Evolutionary conservation across 2,329 filamentous ascomycete genomes (phyloP).

Genomic region (Xylaria sp.): DNA sequence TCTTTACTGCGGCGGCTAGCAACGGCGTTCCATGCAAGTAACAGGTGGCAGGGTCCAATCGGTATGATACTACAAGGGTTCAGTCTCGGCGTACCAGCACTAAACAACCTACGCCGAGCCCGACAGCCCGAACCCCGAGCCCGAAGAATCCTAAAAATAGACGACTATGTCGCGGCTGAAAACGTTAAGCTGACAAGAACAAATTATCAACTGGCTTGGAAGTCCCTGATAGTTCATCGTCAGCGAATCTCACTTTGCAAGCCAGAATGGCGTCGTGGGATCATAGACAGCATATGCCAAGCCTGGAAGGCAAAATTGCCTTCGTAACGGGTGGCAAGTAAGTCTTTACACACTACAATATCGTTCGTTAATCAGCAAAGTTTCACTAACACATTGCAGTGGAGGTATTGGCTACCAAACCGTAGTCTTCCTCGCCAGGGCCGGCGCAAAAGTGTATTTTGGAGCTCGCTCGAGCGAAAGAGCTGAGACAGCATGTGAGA

Average conservation of each 20-base stretch:
- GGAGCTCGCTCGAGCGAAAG: constrained; percentile 2
- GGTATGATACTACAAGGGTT: background rate
- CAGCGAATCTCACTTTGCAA: background rate
- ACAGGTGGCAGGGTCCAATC: no score
- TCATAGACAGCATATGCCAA: constrained; percentile 10
- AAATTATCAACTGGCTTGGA: background rate
- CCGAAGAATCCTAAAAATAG: background rate
- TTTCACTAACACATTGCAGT: background rate
- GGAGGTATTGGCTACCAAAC: constrained; percentile 7
- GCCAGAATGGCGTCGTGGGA: constrained; percentile 10
- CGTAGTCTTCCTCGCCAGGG: constrained; percentile 10
- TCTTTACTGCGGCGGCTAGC: no score
- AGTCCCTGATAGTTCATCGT: background rate
- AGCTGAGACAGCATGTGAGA: constrained; percentile 5
- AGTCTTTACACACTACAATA: background rate
- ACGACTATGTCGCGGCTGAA: background rate
- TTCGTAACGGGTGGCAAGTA: constrained; percentile 13
- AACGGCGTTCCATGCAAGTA: no score
- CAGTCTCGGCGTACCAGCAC: background rate
- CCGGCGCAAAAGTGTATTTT: constrained; percentile 12
- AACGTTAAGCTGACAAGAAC: background rate
- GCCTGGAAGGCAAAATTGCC: constrained; percentile 1
- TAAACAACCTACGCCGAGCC: background rate
- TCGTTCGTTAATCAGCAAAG: background rate
- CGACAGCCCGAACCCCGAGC: constrained; percentile 4